Base-by-base conservation (phyloP, 495 filamentous ascomycete genomes). In the Staphylotrichum longicolle region DNA sequence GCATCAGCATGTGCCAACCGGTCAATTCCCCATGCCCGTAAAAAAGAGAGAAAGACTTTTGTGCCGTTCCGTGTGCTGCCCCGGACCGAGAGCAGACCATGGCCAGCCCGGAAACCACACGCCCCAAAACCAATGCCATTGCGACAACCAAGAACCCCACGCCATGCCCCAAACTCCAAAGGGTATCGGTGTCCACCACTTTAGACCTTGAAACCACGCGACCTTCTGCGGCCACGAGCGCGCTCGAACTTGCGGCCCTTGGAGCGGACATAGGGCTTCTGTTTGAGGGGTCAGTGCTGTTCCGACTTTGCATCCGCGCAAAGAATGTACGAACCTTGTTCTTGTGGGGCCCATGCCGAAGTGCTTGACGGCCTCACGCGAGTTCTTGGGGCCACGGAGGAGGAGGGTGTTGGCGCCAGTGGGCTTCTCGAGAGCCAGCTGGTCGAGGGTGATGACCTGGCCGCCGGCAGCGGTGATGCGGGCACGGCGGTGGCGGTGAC, bases 211-310 rank as follows among this genome's bases (percentile, higher is more conserved):
- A 98, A 98, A 83, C 95, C 94, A 66, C 86, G 82, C 68, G 92
- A 96, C 76, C 91, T 83, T 83, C 94, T 93, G 77, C 94, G 91
- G 74, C 94, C 94, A 92, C 94, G 93, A 74, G 93, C 94, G 58
- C 85, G 83, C 86, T 98, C 94, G 82, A 98, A 98, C 84, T 98
- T 98, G 77, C 95, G 89, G 70, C 95, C 95, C 87, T 98, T 98
- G 84, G 90, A 94, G 78, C 88, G 86, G 70, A 98, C 86, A 69
- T 97, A 93, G 33, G 95, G 95, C 84, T 96, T 96, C 91, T 91
- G 65, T 58, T 67, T 65, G 56, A 68, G 9, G 56, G 49, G 69
- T 81, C 53, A 81, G 76, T 46, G 12, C 64, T 54, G 60, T 59
- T 58, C 45, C 0, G 30, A 34, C 27, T 52, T 14, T 4, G n/a